A percentile compares a stretch with the other conserved stretches of the same genome.
phyloP scores from a whole-genome alignment of 1,139 yeast species.

The Pneumocystis wakefieldiae region DNA sequence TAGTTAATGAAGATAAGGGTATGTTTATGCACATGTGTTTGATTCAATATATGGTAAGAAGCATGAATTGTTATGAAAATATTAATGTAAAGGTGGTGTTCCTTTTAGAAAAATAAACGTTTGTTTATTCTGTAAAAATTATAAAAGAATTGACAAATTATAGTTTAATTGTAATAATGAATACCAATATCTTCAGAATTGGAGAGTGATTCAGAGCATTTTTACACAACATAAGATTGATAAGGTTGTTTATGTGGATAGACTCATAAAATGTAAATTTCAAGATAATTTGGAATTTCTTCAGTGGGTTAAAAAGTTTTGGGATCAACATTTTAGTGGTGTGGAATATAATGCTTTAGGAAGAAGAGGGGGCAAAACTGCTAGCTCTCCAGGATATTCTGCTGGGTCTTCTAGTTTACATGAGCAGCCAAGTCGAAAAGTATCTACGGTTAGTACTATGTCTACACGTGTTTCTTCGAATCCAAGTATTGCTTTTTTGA shows the following conservation, averaged over 20 bases:
- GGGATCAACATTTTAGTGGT: constrained; percentile 65
- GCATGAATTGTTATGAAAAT: constrained; percentile 47
- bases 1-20: constrained; percentile 3
- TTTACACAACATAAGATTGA: constrained; percentile 59
- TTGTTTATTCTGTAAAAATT: background rate
- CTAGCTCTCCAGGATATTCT: constrained; percentile 8
- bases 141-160: background rate
- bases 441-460: constrained; percentile 3
- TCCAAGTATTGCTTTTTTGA: constrained; percentile 13
- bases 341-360: constrained; percentile 51
- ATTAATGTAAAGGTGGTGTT: constrained; percentile 4
- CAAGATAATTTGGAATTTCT: constrained; percentile 88
- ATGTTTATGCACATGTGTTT: constrained; percentile 74
- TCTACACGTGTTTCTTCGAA: constrained; percentile 4
- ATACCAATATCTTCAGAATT: constrained; percentile 65
- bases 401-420: background rate
- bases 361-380: constrained; percentile 29
- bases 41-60: constrained; percentile 78
- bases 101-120: constrained; percentile 7
- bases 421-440: background rate
- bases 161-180: constrained; percentile 50
- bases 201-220: constrained; percentile 67
- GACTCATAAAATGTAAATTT: constrained; percentile 67
- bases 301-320: constrained; percentile 77
- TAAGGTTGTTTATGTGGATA: constrained; percentile 66